These are phyloP conservation scores for Paramecium sexaurelia DNA, from an alignment of 73 alveolate genomes.

Conservation along the genomic window DNA sequence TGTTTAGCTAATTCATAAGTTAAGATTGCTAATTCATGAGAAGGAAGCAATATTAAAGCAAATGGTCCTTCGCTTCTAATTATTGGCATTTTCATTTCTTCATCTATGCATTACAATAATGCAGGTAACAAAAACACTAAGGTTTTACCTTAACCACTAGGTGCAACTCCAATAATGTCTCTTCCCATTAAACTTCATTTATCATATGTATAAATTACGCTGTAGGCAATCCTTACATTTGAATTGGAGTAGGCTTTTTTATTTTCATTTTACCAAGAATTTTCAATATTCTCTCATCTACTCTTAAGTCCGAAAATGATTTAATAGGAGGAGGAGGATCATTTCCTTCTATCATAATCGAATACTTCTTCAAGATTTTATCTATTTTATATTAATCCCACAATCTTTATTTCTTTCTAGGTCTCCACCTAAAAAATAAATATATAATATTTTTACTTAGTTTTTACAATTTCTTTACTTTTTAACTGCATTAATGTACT, in stretches of 20 bases:
- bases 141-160: constrained; percentile 95
- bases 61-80: constrained; percentile 72
- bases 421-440: constrained; percentile 67
- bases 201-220: background rate
- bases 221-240: constrained; percentile 72
- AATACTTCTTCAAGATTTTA: constrained; percentile 18
- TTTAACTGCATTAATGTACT: constrained; percentile 19
- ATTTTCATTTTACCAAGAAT: constrained; percentile 58
- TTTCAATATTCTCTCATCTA: constrained; percentile 57
- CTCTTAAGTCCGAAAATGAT: constrained; percentile 63
- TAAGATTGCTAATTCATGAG: constrained; percentile 68
- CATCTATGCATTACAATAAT: constrained; percentile 62
- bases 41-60: constrained; percentile 68
- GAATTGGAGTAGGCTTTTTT: constrained; percentile 68
- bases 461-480: constrained; percentile 28
- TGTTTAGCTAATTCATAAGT: constrained; percentile 59
- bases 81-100: constrained; percentile 62
- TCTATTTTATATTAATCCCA: constrained; percentile 45
- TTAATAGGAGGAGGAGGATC: constrained; percentile 69
- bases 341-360: constrained; percentile 62
- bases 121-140: constrained; percentile 91
- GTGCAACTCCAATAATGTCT: constrained; percentile 94
- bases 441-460: background rate
- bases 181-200: constrained; percentile 87
- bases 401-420: constrained; percentile 60